A percentile compares a stretch with the other conserved stretches of the same genome.
Conservation (phyloP, 2,329 filamentous ascomycete genomes). For the Cyphellophora attinorum region DNA sequence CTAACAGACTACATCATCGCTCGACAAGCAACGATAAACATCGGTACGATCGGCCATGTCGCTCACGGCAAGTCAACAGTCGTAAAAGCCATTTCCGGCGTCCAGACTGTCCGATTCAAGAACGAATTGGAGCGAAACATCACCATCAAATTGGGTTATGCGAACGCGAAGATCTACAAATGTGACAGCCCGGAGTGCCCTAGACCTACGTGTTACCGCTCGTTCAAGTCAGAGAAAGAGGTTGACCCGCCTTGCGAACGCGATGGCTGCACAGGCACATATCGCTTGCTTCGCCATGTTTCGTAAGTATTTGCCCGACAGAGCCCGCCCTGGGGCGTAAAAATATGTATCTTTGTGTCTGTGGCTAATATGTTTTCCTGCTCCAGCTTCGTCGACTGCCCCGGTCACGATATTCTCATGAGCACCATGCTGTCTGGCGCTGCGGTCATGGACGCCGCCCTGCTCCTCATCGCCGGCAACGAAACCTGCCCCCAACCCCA, state of each 20-base stretch:
- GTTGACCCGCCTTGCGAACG: conserved; percentile 93
- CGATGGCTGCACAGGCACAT: conserved; percentile 79
- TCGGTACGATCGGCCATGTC: conserved; percentile 96
- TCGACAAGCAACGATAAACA: conserved; percentile 96
- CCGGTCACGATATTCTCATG: conserved; percentile 99
- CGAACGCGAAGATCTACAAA: conserved; percentile 99
- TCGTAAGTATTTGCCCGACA: no score
- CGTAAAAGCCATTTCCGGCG: conserved; percentile 96
- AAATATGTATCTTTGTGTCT: no score
- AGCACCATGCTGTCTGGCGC: conserved; percentile 99
- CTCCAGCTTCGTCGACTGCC: conserved; percentile 90
- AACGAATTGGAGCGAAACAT: conserved; percentile 99
- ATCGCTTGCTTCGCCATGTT: conserved; percentile 81
- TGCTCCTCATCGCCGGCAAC: conserved; percentile 94
- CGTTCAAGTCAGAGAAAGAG: conserved; percentile 98
- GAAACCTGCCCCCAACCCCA: conserved; percentile 97
- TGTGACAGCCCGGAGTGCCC: conserved; percentile 89
- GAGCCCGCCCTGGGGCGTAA: no score
- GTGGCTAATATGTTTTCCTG: no score
- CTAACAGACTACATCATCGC: conserved; percentile 95
- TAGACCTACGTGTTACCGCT: conserved; percentile 87
- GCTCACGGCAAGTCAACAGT: conserved; percentile 98
- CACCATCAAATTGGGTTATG: conserved; percentile 98
- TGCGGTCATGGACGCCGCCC: conserved; percentile 97
- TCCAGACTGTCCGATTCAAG: conserved; percentile 99